A percentile compares a stretch with the other conserved stretches of the same genome.
Evolutionary conservation across 1,139 yeast species (phyloP).

Genomic region (Pichia sp.): DNA sequence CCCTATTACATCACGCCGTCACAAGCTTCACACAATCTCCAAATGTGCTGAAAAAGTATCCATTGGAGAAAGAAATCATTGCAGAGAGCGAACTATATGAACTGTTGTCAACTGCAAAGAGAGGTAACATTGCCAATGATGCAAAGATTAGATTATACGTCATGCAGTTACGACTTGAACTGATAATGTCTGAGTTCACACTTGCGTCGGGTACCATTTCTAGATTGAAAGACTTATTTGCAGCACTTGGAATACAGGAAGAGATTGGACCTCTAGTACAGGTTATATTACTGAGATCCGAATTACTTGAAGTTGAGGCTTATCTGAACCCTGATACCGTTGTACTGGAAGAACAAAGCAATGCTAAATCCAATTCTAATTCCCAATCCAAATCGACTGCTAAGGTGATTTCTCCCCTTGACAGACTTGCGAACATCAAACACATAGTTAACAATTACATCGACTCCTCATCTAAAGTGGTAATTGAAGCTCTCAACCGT

Average conservation of each 20-base stretch:
- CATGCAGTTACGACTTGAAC: slow-evolving; percentile 11
- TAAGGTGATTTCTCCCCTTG: slow-evolving; percentile 1
- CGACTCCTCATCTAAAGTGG: slow-evolving; percentile 8
- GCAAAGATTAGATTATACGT: slow-evolving; percentile 6
- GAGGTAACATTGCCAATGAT: neutral
- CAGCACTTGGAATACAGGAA: slow-evolving; percentile 7
- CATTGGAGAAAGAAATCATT: neutral
- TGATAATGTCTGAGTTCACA: slow-evolving; percentile 9
- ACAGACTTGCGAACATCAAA: slow-evolving; percentile 4
- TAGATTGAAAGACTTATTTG: slow-evolving; percentile 12
- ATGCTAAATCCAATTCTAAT: neutral
- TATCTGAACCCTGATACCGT: neutral
- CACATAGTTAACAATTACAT: slow-evolving; percentile 7
- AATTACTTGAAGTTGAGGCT: slow-evolving; percentile 10
- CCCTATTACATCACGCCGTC: slow-evolving; percentile 3
- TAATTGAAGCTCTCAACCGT: slow-evolving; percentile 10
- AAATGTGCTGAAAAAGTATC: neutral
- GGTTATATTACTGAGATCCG: slow-evolving; percentile 8
- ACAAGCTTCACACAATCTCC: slow-evolving; percentile 7
- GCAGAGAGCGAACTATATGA: neutral
- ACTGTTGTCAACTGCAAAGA: neutral
- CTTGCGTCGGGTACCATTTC: slow-evolving; percentile 10
- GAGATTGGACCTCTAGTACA: slow-evolving; percentile 9
- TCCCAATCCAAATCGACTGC: neutral
- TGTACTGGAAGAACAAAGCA: neutral